These are phyloP conservation scores for Syzygium syzygioides DNA, from an alignment of 441 rosid genomes.

Conservation along the genomic window DNA sequence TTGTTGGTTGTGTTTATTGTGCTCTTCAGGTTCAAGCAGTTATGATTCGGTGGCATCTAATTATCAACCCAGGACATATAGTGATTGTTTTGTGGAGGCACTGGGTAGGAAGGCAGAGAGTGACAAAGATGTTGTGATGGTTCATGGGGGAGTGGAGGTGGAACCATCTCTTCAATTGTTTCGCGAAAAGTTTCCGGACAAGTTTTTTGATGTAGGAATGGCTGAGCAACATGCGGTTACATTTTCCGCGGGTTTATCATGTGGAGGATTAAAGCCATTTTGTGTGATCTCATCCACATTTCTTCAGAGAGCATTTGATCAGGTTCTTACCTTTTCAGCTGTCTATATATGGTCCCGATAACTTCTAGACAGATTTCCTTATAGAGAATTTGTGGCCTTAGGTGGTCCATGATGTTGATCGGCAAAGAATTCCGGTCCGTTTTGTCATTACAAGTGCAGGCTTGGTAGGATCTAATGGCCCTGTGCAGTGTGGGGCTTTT, in stretches of 20 bases:
- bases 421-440: slow-evolving; percentile 82
- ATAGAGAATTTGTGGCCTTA: slow-evolving; percentile 11
- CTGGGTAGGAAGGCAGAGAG: slow-evolving; percentile 70
- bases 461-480: slow-evolving; percentile 87
- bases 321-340: slow-evolving; percentile 34
- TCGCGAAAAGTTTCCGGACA: slow-evolving; percentile 68
- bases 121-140: slow-evolving; percentile 75
- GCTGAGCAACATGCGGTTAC: slow-evolving; percentile 97
- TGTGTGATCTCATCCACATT: slow-evolving; percentile 83
- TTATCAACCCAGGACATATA: slow-evolving; percentile 48
- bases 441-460: slow-evolving; percentile 89
- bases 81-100: slow-evolving; percentile 80
- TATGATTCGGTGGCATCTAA: slow-evolving; percentile 12
- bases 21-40: slow-evolving; percentile 26
- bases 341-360: neutral
- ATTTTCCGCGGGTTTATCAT: slow-evolving; percentile 86
- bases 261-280: slow-evolving; percentile 95
- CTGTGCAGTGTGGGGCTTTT: slow-evolving; percentile 77
- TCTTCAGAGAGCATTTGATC: slow-evolving; percentile 92
- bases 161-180: slow-evolving; percentile 57
- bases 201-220: slow-evolving; percentile 83
- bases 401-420: slow-evolving; percentile 90
- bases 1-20: neutral
- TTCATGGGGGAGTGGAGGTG: slow-evolving; percentile 83
- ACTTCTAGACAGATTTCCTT: neutral